Conservation (phyloP, 2,329 filamentous ascomycete species). For the Arthrobotrys sinensis region DNA sequence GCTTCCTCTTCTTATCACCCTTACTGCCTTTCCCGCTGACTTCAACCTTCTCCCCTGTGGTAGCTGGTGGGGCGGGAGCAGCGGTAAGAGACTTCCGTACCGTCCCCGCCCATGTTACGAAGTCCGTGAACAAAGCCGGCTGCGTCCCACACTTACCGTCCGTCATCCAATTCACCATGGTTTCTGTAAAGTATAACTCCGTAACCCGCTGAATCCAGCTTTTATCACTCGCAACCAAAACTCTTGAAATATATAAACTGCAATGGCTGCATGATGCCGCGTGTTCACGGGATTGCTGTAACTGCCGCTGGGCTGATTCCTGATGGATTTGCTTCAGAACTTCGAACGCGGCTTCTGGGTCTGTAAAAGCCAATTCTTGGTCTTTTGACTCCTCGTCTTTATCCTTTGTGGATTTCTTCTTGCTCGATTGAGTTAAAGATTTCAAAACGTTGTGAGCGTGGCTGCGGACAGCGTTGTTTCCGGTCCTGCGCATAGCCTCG, state of each 20-base stretch:
- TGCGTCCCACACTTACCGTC: conserved; percentile 45
- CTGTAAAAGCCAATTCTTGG: conserved; percentile 8
- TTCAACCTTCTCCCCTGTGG: conserved; percentile 37
- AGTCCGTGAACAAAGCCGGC: conserved; percentile 50
- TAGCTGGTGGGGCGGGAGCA: background rate
- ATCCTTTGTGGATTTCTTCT: conserved; percentile 45
- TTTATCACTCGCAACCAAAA: conserved; percentile 35
- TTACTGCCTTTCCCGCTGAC: conserved; percentile 30
- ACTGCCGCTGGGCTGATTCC: conserved; percentile 28
- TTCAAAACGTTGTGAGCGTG: conserved; percentile 46
- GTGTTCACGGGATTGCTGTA: conserved; percentile 44
- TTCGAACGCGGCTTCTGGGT: conserved; percentile 43
- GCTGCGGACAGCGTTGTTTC: conserved; percentile 35
- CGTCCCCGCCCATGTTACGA: conserved; percentile 58
- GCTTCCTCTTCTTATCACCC: conserved; percentile 51
- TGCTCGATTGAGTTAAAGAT: conserved; percentile 40
- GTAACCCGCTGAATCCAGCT: conserved; percentile 38
- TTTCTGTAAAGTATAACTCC: conserved; percentile 50
- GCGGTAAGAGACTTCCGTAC: conserved; percentile 41
- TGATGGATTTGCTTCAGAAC: conserved; percentile 39
- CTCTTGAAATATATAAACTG: conserved; percentile 51
- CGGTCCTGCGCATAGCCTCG: conserved; percentile 43
- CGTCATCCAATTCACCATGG: conserved; percentile 51
- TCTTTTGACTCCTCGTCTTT: conserved; percentile 45
- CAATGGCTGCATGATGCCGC: conserved; percentile 49